Evolutionary conservation across 768 basidiomycete species (phyloP).

Genomic region (Coprinopsis cinerea): DNA sequence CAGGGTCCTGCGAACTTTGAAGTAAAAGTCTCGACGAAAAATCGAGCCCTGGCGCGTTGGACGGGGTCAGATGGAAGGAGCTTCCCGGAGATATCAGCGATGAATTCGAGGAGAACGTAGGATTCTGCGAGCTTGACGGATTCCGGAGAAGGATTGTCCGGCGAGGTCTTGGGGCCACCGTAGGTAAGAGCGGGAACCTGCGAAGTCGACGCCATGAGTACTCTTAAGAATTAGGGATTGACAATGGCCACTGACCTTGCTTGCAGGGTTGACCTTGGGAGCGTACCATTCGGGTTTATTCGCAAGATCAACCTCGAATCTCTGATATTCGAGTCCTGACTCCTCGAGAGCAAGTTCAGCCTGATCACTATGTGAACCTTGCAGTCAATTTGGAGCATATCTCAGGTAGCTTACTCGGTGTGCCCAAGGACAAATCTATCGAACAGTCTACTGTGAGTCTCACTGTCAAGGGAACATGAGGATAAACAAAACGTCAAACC

Average conservation of each 20-base stretch:
- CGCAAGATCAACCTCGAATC: constrained; percentile 51
- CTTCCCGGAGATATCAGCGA: constrained; percentile 48
- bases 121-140: constrained; percentile 61
- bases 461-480: constrained; percentile 1
- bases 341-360: constrained; percentile 60
- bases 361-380: constrained; percentile 20
- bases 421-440: constrained; percentile 52
- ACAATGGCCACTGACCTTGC: constrained; percentile 41
- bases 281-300: constrained; percentile 72
- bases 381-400: background rate
- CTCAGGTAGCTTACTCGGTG: constrained; percentile 38
- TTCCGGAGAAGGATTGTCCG: constrained; percentile 52
- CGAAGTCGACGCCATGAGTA: background rate
- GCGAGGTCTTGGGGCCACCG: constrained; percentile 51
- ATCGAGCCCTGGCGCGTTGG: constrained; percentile 50
- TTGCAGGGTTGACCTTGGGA: constrained; percentile 56
- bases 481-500: constrained; percentile 20
- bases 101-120: constrained; percentile 58
- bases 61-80: constrained; percentile 54
- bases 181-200: constrained; percentile 57
- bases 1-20: constrained; percentile 39
- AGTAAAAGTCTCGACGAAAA: constrained; percentile 54
- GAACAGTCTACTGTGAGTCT: background rate
- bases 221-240: background rate
- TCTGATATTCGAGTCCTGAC: constrained; percentile 39